Conservation (phyloP, 148 eudicot species). For the Polygonum maritimum region DNA sequence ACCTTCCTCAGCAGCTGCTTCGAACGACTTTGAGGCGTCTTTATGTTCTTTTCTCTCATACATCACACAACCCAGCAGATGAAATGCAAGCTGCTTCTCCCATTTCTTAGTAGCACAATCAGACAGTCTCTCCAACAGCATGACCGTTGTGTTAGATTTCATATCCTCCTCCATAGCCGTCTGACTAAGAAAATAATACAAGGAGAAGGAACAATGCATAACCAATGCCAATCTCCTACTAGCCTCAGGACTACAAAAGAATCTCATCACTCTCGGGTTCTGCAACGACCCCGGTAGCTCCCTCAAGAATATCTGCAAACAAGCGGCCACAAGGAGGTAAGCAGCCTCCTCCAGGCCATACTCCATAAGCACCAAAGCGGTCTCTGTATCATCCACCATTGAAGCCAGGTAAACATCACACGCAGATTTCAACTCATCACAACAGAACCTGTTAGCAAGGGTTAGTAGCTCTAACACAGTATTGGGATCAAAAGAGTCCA, state of each 20-base stretch:
- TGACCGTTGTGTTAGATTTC: constrained; percentile 42
- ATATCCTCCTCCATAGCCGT: constrained; percentile 60
- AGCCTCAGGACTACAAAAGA: constrained; percentile 55
- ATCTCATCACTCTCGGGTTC: constrained; percentile 36
- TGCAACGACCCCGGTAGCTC: constrained; percentile 58
- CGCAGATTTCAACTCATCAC: constrained; percentile 61
- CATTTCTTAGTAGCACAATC: constrained; percentile 54
- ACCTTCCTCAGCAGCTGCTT: constrained; percentile 55
- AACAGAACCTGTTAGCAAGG: constrained; percentile 64
- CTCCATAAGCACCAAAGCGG: constrained; percentile 59
- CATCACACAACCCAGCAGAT: constrained; percentile 75
- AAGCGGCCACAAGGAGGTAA: constrained; percentile 64
- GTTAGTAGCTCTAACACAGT: constrained; percentile 62
- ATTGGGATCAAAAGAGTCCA: constrained; percentile 37
- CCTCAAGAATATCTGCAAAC: constrained; percentile 65
- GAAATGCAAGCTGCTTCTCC: constrained; percentile 75
- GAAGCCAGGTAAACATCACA: constrained; percentile 67
- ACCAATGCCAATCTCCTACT: constrained; percentile 38
- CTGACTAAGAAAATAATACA: constrained; percentile 72
- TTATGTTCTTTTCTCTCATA: constrained; percentile 62
- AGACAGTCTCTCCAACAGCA: constrained; percentile 55
- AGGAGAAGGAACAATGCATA: constrained; percentile 61
- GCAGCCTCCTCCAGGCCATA: constrained; percentile 78
- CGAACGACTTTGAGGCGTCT: constrained; percentile 64
- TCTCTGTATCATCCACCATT: constrained; percentile 40